Evolutionary conservation across 2,329 filamentous ascomycete genomes (phyloP).

Genomic region (Alternaria triticimaculans): DNA sequence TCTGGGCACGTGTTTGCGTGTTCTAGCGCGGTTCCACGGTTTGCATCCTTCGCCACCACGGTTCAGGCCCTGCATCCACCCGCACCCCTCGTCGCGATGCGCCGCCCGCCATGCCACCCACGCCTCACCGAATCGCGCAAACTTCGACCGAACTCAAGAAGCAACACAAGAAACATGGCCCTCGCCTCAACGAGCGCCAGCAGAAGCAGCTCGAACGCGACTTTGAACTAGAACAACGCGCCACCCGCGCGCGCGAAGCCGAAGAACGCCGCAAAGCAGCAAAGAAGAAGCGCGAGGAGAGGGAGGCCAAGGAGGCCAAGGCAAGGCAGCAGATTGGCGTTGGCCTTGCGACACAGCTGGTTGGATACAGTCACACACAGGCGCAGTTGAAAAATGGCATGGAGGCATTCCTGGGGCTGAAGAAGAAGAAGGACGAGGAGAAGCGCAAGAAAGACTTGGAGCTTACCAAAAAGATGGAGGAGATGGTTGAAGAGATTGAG

Average conservation of each 20-base stretch:
- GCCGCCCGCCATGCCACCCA: constrained; percentile 30
- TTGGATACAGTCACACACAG: constrained; percentile 49
- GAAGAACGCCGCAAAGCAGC: constrained; percentile 38
- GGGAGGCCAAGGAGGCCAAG: constrained; percentile 40
- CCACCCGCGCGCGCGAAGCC: constrained; percentile 39
- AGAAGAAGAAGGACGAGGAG: constrained; percentile 31
- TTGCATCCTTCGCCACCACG: constrained; percentile 8
- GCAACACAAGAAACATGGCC: constrained; percentile 39
- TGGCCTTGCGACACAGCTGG: constrained; percentile 48
- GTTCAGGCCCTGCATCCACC: not conserved
- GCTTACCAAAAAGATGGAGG: constrained; percentile 29
- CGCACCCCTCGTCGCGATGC: constrained; percentile 13
- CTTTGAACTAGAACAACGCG: constrained; percentile 42
- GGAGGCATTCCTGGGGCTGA: constrained; percentile 44
- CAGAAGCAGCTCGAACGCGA: constrained; percentile 41
- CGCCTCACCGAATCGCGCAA: constrained; percentile 36
- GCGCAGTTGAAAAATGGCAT: constrained; percentile 47
- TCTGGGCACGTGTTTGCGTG: constrained; percentile 11
- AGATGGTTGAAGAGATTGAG: constrained; percentile 28
- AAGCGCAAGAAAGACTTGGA: constrained; percentile 25
- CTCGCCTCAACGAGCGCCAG: constrained; percentile 33
- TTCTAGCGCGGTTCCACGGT: constrained; percentile 8
- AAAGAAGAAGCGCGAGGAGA: constrained; percentile 42
- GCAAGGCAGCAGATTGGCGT: constrained; percentile 39
- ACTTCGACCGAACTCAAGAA: constrained; percentile 46